These are phyloP conservation scores for Chenopodium formosanum DNA, from an alignment of 148 eudicot species.

Conservation along the genomic window DNA sequence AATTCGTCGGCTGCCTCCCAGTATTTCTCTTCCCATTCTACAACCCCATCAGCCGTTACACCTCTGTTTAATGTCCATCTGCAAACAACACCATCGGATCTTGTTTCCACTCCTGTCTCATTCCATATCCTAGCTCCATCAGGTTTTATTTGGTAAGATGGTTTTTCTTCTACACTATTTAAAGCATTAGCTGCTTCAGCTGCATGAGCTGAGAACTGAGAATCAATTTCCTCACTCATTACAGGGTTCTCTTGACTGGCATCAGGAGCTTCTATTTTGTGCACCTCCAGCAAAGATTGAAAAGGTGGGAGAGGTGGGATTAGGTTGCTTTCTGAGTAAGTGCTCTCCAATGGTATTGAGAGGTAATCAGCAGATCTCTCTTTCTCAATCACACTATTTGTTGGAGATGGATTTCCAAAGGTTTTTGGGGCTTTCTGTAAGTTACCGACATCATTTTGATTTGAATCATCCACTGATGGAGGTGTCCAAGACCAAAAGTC, in stretches of 20 bases:
- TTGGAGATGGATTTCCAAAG: slow-evolving; percentile 29
- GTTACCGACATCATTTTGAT: slow-evolving; percentile 18
- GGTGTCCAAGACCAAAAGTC: slow-evolving; percentile 93
- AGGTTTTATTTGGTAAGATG: slow-evolving; percentile 43
- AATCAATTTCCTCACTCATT: slow-evolving; percentile 45
- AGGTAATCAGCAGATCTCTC: slow-evolving; percentile 47
- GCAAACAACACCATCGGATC: slow-evolving; percentile 77
- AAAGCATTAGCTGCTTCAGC: slow-evolving; percentile 76
- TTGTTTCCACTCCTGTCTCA: slow-evolving; percentile 70
- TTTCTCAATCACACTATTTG: slow-evolving; percentile 52
- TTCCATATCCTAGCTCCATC: slow-evolving; percentile 95
- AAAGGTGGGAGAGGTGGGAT: slow-evolving; percentile 64
- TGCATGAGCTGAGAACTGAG: slow-evolving; percentile 62
- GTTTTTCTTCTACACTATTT: slow-evolving; percentile 35
- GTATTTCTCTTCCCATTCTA: slow-evolving; percentile 93
- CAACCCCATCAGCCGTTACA: slow-evolving; percentile 62
- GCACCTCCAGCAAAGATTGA: slow-evolving; percentile 58
- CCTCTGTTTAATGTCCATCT: slow-evolving; percentile 83
- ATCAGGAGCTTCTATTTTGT: slow-evolving; percentile 33
- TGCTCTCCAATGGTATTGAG: slow-evolving; percentile 65
- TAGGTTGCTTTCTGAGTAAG: slow-evolving; percentile 35
- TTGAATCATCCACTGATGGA: slow-evolving; percentile 41
- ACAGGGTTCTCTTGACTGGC: slow-evolving; percentile 36
- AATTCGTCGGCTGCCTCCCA: slow-evolving; percentile 95
- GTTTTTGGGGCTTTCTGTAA: slow-evolving; percentile 31